Evolutionary conservation across 2,329 filamentous ascomycete genomes (phyloP).

Genomic region (Thelonectria blattea): DNA sequence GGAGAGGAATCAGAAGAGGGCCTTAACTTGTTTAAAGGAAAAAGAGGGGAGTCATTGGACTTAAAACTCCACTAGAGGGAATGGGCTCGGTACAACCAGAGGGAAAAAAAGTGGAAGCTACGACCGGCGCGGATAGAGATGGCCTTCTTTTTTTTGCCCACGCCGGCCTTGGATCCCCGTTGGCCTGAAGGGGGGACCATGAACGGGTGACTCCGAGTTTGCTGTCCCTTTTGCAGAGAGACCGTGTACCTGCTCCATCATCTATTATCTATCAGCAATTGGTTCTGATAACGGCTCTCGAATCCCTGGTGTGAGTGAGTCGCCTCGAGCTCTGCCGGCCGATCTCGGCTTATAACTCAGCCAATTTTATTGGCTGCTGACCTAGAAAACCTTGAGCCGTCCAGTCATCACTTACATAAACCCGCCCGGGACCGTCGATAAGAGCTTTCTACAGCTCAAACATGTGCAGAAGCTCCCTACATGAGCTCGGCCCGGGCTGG

Average conservation of each 20-base stretch:
- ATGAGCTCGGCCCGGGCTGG: neutral
- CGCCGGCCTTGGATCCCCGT: conserved; percentile 13
- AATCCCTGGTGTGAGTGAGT: neutral
- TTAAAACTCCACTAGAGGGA: conserved; percentile 22
- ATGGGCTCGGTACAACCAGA: conserved; percentile 25
- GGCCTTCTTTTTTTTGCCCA: conserved; percentile 25
- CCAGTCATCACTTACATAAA: conserved; percentile 31
- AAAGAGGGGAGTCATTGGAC: conserved; percentile 23
- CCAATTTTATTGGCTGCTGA: conserved; percentile 32
- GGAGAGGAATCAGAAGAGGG: conserved; percentile 20
- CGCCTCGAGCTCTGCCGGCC: conserved; percentile 22
- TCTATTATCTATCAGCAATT: too few species aligned
- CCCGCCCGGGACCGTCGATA: conserved; percentile 26
- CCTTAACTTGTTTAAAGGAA: conserved; percentile 11
- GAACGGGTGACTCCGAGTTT: conserved; percentile 13
- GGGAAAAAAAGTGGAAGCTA: conserved; percentile 31
- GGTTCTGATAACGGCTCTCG: conserved; percentile 7
- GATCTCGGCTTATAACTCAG: conserved; percentile 38
- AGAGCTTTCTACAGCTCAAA: conserved; percentile 22
- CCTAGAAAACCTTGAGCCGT: conserved; percentile 16
- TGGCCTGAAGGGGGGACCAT: too few species aligned
- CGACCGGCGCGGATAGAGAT: conserved; percentile 22
- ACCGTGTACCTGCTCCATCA: neutral
- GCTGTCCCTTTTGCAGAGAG: conserved; percentile 12
- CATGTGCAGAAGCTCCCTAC: neutral